Base-by-base conservation (phyloP, 2,329 filamentous ascomycete species). In the Elsinoe necatrix region DNA sequence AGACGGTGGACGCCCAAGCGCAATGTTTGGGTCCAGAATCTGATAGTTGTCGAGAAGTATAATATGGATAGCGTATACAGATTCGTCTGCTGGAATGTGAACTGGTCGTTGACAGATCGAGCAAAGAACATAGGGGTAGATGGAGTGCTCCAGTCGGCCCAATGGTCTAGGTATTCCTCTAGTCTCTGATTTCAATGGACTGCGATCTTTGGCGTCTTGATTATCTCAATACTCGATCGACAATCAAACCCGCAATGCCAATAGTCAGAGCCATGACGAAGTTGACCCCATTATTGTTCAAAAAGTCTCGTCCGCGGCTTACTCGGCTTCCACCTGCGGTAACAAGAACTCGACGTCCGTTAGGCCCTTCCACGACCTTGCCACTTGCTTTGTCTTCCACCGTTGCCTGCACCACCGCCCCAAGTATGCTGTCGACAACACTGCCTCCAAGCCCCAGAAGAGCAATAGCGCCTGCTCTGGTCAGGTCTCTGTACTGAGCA, bases 271-370 rank as follows among this genome's bases (percentile, higher is more conserved):
- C 91, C 92, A 96, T 97, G 57, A 92, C 70, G 58, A 96, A 82
- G 70, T 98, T 98, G 64, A 98, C 90, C 56, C 88, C 87, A 70
- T 98, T 98, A 71, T 98, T 98, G 71, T 95, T 90, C 57, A 98
- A 75, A 60, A 95, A 69, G 68, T 95, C 80, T 73, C 77, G 52
- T 68, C 83, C 89, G 63, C 76, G 86, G 71, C 87, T 80, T 72
- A 73, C 74, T 64, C 66, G 61, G 31, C 63, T 64, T 2, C 67
- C 68, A 45, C 65, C 68, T 5, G 59, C 56, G 8, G 61, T 56
- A 14, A 69, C 64, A 54, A 64, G 80, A 72, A 73, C 75, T 64
- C 81, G 81, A 61, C 74, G 64, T 39, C 73, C 77, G 57, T 75
- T 73, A 42, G 70, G 82, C 2, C 89, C 92, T 70, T 97, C 92